A percentile compares a stretch with the other conserved stretches of the same genome.
Evolutionary conservation across 2,329 filamentous ascomycete species (phyloP).

Genomic region (Ophiostoma angusticollis): DNA sequence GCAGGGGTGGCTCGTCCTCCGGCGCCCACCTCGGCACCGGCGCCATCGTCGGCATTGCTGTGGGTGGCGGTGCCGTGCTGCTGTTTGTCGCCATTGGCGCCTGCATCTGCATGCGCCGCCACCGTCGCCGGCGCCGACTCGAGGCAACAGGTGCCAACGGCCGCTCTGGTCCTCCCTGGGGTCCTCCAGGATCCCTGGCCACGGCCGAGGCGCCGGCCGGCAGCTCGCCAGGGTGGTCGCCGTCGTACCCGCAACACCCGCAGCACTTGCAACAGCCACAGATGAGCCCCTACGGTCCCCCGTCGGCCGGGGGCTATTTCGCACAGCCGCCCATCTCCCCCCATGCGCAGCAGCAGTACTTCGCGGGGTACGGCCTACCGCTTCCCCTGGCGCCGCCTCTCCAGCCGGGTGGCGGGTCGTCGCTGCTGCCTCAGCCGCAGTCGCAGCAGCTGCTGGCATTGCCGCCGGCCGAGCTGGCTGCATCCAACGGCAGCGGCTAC

Average conservation of each 20-base stretch:
- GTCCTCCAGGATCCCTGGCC: too few relatives aligned
- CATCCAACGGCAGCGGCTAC: slow-evolving; percentile 3
- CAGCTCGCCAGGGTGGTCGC: too few relatives aligned
- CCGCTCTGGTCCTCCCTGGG: not conserved
- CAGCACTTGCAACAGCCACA: too few relatives aligned
- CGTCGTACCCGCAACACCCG: too few relatives aligned
- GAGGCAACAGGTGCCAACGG: not conserved
- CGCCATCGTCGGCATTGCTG: slow-evolving; percentile 31
- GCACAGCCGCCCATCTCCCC: too few relatives aligned
- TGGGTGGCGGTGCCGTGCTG: slow-evolving; percentile 23
- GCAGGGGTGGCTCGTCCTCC: slow-evolving; percentile 10
- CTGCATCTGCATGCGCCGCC: slow-evolving; percentile 5
- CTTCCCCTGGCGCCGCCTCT: not conserved
- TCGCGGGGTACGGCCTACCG: too few relatives aligned
- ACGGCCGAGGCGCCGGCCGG: too few relatives aligned
- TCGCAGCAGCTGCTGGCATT: not conserved
- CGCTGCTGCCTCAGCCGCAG: not conserved
- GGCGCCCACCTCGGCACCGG: slow-evolving; percentile 21
- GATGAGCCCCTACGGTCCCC: too few relatives aligned
- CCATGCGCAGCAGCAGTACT: too few relatives aligned
- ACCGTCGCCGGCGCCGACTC: slow-evolving; percentile 1
- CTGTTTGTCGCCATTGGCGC: slow-evolving; percentile 16
- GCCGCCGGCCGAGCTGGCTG: slow-evolving; percentile 4
- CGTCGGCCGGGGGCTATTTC: too few relatives aligned
- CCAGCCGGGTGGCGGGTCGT: not conserved